Evolutionary conservation across 2,329 filamentous ascomycete genomes (phyloP), one percentile per base, ranked within the genome.

Genomic region (Blastomyces parvus): DNA sequence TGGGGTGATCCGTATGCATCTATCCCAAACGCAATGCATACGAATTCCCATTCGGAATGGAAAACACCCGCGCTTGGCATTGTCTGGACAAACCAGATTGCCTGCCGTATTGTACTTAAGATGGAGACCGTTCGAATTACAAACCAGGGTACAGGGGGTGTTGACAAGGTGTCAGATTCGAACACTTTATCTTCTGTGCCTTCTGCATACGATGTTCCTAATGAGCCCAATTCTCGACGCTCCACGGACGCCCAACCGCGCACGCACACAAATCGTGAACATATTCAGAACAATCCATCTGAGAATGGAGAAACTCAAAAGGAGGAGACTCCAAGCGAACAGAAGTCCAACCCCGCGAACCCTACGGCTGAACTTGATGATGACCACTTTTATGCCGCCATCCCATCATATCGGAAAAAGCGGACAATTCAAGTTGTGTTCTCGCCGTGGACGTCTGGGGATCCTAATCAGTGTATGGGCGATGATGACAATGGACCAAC

Each of bases 351-450:
- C 8, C 40, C 27, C 36, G 17, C n/a, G 3, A n/a, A 36, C 25
- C 14, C 57, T 36, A 9, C 27, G 6, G 8, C 42, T 36, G 27
- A n/a, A 9, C 11, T 27, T 33, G 9, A 7, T 48, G 30, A 48
- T 36, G 42, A 22, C 14, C n/a, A 3, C 36, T 17, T 30, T 33
- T 48, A 25, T 48, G 17, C 46, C 17, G 17, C 42, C 22, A 19
- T 14, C 4, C 19, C 57, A 36, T 30, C 25, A 36, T 48, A 48
- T 42, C 61, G 61, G 38, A 63, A 53, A 63, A 83, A 83, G 66
- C 81, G 93, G 64, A 90, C 86, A 80, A 86, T 96, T 81, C 95
- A 92, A 74, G 84, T 97, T 9, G 93, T 96, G 0, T 97, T 96
- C 78, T 88, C 91, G 59, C 84, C 89, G 1, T 94, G 95, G 83